Evolutionary conservation across 2,329 filamentous ascomycete genomes (phyloP).

Genomic region (Dactylellina cionopaga): DNA sequence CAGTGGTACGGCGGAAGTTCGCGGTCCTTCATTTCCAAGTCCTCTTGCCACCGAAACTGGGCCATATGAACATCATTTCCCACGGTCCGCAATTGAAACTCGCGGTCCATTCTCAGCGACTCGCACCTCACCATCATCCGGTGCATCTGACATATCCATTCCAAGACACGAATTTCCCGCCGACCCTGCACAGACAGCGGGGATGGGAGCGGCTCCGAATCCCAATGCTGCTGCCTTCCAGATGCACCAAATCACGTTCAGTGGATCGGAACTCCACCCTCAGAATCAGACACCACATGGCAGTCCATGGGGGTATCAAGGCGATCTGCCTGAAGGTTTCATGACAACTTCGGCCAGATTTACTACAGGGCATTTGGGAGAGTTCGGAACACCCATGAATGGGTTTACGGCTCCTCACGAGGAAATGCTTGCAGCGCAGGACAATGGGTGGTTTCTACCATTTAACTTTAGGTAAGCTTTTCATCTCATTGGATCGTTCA

Average conservation of each 20-base stretch:
- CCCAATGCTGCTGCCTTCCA: constrained; percentile 28
- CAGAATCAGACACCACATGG: constrained; percentile 35
- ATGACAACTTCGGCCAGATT: constrained; percentile 30
- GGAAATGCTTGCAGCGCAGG: constrained; percentile 45
- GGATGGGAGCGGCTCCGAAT: background rate
- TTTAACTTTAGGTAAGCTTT: constrained; percentile 50
- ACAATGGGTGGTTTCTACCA: constrained; percentile 49
- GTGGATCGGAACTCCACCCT: constrained; percentile 27
- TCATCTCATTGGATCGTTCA: background rate
- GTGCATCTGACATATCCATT: constrained; percentile 47
- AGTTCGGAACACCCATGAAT: constrained; percentile 46
- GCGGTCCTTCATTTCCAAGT: constrained; percentile 50
- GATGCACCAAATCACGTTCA: constrained; percentile 47
- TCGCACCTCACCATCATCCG: constrained; percentile 44
- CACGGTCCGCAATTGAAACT: constrained; percentile 49
- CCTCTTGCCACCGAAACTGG: constrained; percentile 30
- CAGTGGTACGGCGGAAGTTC: constrained; percentile 40
- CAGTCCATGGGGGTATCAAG: constrained; percentile 42
- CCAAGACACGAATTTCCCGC: constrained; percentile 46
- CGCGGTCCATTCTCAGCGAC: constrained; percentile 49
- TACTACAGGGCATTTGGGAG: constrained; percentile 26
- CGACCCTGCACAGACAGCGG: constrained; percentile 17
- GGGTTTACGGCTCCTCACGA: constrained; percentile 49
- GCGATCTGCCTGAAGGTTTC: constrained; percentile 43
- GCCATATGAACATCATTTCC: constrained; percentile 43